Percentiles rank a stretch among this genome's conserved stretches.
These are phyloP conservation scores for Serendipita sp. DNA, from an alignment of 768 basidiomycete genomes.

Conservation along the genomic window DNA sequence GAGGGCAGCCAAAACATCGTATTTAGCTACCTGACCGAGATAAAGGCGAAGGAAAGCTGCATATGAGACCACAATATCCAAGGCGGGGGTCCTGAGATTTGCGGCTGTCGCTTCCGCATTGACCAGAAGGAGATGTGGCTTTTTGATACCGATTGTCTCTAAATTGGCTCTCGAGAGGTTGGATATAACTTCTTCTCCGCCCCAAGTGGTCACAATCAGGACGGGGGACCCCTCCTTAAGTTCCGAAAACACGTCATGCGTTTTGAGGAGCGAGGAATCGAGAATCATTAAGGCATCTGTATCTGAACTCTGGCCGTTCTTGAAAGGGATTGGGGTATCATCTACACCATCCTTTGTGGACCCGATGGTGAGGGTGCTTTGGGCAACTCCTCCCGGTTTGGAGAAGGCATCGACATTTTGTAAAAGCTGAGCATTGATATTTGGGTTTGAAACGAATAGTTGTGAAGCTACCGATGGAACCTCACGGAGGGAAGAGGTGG, in stretches of 20 bases:
- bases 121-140: slow-evolving; percentile 41
- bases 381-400: slow-evolving; percentile 50
- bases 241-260: slow-evolving; percentile 52
- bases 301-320: slow-evolving; percentile 24
- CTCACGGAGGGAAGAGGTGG: slow-evolving; percentile 35
- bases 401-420: slow-evolving; percentile 63
- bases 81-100: slow-evolving; percentile 18
- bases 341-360: slow-evolving; percentile 24
- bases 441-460: slow-evolving; percentile 26
- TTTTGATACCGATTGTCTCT: slow-evolving; percentile 31
- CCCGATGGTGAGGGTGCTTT: slow-evolving; percentile 51
- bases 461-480: slow-evolving; percentile 38
- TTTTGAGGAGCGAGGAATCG: slow-evolving; percentile 61
- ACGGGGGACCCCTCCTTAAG: slow-evolving; percentile 53
- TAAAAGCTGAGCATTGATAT: slow-evolving; percentile 42
- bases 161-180: slow-evolving; percentile 43
- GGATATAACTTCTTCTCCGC: slow-evolving; percentile 49
- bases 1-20: slow-evolving; percentile 35
- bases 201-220: slow-evolving; percentile 63
- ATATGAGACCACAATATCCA: slow-evolving; percentile 44
- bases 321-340: slow-evolving; percentile 35
- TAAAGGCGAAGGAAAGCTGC: slow-evolving; percentile 77
- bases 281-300: slow-evolving; percentile 61
- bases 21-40: slow-evolving; percentile 45
- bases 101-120: slow-evolving; percentile 40